These are phyloP conservation scores for Trichosporon inkin DNA, from an alignment of 1,284 basidiomycete genomes.

Conservation along the genomic window DNA sequence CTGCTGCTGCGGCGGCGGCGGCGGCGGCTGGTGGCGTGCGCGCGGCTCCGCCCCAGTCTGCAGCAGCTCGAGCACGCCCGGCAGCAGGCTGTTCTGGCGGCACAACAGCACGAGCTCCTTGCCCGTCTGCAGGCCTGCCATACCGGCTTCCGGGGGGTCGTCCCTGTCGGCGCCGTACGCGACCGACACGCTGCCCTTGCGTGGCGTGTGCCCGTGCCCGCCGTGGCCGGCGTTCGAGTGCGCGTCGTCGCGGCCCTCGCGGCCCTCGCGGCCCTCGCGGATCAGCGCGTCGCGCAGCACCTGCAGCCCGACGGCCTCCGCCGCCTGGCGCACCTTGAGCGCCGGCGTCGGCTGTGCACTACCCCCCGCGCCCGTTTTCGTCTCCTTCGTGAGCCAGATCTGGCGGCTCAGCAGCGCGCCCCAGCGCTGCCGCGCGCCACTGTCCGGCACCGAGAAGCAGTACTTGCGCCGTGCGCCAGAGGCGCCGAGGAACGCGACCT, in stretches of 20 bases:
- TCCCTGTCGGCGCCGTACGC: slow-evolving; percentile 29
- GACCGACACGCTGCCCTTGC: slow-evolving; percentile 21
- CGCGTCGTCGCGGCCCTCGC: slow-evolving; percentile 9
- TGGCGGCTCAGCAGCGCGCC: slow-evolving; percentile 64
- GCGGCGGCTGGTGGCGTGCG: not conserved
- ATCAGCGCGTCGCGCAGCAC: slow-evolving; percentile 80
- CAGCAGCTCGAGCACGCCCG: slow-evolving; percentile 43
- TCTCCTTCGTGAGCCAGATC: slow-evolving; percentile 65
- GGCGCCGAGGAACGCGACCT: slow-evolving; percentile 75
- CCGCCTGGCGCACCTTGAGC: slow-evolving; percentile 54
- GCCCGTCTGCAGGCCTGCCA: slow-evolving; percentile 34
- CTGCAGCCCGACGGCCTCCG: slow-evolving; percentile 67
- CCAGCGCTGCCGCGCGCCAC: slow-evolving; percentile 70
- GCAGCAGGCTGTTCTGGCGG: slow-evolving; percentile 48
- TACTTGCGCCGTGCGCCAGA: slow-evolving; percentile 69
- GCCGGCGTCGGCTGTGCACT: slow-evolving; percentile 12
- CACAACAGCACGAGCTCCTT: slow-evolving; percentile 50
- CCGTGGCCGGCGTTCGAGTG: slow-evolving; percentile 1
- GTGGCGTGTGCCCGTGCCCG: not conserved
- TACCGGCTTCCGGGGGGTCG: slow-evolving; percentile 2
- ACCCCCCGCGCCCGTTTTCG: slow-evolving; percentile 53
- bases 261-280: slow-evolving; percentile 11
- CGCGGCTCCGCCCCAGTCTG: slow-evolving; percentile 18
- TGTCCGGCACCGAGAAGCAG: slow-evolving; percentile 84
- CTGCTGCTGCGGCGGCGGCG: too few relatives aligned